Evolutionary conservation across 1,284 basidiomycete genomes (phyloP).

Genomic region (Xerocomus amazonicus): DNA sequence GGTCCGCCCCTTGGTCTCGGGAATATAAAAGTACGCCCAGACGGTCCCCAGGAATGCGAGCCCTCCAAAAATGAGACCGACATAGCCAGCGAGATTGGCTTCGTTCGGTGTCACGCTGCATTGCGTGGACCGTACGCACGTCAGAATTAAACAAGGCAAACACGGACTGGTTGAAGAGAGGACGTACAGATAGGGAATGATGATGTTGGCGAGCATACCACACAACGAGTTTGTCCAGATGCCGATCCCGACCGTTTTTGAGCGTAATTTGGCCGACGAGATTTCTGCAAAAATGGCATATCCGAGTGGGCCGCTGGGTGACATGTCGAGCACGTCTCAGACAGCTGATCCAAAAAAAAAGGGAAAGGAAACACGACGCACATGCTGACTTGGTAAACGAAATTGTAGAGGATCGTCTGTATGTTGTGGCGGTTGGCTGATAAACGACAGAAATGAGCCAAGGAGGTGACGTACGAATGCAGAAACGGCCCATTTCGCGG

Average conservation of each 20-base stretch:
- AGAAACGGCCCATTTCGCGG: conserved; percentile 22
- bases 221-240: conserved; percentile 25
- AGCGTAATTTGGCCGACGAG: conserved; percentile 31
- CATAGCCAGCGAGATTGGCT: conserved; percentile 28
- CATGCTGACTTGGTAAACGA: conserved; percentile 26
- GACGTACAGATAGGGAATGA: conserved; percentile 30
- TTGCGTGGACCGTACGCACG: not conserved
- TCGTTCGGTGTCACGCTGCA: conserved; percentile 27
- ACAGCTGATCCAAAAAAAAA: no score
- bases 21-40: conserved; percentile 28
- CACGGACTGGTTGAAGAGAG: not conserved
- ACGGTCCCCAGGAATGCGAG: conserved; percentile 20
- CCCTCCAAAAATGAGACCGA: conserved; percentile 33
- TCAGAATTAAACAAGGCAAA: no score
- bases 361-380: conserved; percentile 3
- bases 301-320: conserved; percentile 24
- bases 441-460: not conserved
- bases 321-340: not conserved
- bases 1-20: conserved; percentile 29
- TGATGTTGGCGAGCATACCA: conserved; percentile 21
- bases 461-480: conserved; percentile 18
- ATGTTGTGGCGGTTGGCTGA: not conserved
- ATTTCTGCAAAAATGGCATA: conserved; percentile 31
- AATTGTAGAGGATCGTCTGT: conserved; percentile 30
- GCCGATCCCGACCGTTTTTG: conserved; percentile 31